Evolutionary conservation across 164 flowering plant species (phyloP).

Genomic region (Piper longum): DNA sequence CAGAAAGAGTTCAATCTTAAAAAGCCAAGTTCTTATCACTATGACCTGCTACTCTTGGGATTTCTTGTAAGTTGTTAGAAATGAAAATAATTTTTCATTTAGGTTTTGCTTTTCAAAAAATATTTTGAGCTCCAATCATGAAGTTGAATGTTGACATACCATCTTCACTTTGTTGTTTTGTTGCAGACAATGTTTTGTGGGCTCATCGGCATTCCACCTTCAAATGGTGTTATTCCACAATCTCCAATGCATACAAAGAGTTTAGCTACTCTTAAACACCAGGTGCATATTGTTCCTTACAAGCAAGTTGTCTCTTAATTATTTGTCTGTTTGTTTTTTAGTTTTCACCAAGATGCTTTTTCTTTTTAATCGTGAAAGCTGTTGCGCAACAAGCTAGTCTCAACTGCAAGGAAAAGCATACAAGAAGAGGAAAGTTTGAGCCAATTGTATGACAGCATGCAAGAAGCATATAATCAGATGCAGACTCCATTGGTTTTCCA

Average conservation of each 20-base stretch:
- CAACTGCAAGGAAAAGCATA: constrained; percentile 63
- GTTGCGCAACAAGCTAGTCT: constrained; percentile 66
- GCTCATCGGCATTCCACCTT: constrained; percentile 87
- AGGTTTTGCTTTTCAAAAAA: no score
- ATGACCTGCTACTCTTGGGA: constrained; percentile 89
- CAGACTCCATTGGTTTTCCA: constrained; percentile 87
- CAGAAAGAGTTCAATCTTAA: constrained; percentile 92
- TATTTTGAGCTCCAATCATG: no score
- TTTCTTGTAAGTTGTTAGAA: constrained; percentile 42
- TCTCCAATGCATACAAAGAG: constrained; percentile 99
- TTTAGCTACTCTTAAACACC: constrained; percentile 87
- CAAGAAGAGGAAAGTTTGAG: constrained; percentile 52
- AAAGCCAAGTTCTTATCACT: constrained; percentile 87
- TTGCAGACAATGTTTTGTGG: constrained; percentile 74
- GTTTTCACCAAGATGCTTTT: no score
- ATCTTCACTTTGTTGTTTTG: neutral
- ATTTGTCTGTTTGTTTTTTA: no score
- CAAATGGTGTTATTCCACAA: constrained; percentile 96
- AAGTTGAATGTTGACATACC: neutral
- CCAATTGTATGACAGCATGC: constrained; percentile 77
- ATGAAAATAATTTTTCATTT: no score
- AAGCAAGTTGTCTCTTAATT: neutral
- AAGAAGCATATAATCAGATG: constrained; percentile 80
- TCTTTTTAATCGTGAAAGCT: constrained; percentile 30
- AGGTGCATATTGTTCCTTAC: constrained; percentile 26